Evolutionary conservation across 129 eudicot species (phyloP), one percentile per base, ranked within the genome.

Genomic region (Calendula officinalis): DNA sequence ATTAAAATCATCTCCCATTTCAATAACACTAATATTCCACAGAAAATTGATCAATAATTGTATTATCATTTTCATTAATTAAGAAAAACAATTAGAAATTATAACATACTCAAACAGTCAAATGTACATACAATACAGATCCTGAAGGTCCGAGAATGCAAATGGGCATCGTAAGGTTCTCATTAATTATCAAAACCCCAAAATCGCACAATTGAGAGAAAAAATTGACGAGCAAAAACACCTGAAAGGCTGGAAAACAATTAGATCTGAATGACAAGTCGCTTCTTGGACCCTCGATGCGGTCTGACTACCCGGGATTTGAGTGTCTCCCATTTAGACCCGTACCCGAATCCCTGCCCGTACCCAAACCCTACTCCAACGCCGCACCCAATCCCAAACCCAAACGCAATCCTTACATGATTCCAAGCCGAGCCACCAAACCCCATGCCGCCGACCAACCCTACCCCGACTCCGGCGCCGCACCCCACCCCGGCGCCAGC

Each of bases 401-500:
- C 95, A 15, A 86, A 79, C 56, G 75, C 92, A 77, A 75, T 36
- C 74, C 67, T 77, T 2, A 80, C 76, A n/a, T 82, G 79, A 55
- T 84, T 80, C 95, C 95, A 87, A 42, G 68, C 66, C 62, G 83
- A 71, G 7, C 82, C 84, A 11, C 82, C 85, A 14, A 56, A 68
- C 13, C 91, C 92, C 13, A 78, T 42, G n/a, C 86, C 89, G 34
- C 97, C 95, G 2, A 80, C 83, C 44, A 86, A 60, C 10, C 95
- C 95, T 0, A 82, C 5, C 47, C 97, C 90, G n/a, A 90, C 16
- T 7, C 95, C 92, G 33, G 66, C 83, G 49, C 95, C 92, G 64
- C 95, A 86, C 9, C 95, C 94, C 22, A 80, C 64, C 2, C 95
- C 97, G 2, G 81, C 83, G 16, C 92, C 91, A 39, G 60, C 82